Evolutionary conservation across 345 rosid species (phyloP).

Genomic region (Eutrema japonicum): DNA sequence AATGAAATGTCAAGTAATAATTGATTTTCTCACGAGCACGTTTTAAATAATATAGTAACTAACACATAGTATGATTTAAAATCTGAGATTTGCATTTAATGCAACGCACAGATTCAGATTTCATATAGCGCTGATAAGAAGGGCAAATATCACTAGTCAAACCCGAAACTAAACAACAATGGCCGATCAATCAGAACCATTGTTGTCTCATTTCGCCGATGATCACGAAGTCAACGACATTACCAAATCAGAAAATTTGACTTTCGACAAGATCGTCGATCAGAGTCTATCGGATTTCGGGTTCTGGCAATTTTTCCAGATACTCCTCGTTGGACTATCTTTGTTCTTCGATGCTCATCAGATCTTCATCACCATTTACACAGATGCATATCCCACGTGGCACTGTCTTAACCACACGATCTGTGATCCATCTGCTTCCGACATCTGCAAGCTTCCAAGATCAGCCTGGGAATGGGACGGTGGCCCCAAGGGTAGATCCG

Average conservation of each 20-base stretch:
- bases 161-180: constrained; percentile 2
- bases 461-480: constrained; percentile 48
- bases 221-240: not conserved
- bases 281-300: constrained; percentile 45
- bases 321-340: constrained; percentile 58
- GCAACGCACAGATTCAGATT: constrained; percentile 7
- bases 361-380: constrained; percentile 56
- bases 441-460: constrained; percentile 45
- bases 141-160: not conserved
- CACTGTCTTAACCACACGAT: constrained; percentile 46
- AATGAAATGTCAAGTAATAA: too few species aligned
- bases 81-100: constrained; percentile 7
- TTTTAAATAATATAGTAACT: not conserved
- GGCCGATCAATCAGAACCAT: constrained; percentile 39
- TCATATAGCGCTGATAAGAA: constrained; percentile 9
- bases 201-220: constrained; percentile 31
- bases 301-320: constrained; percentile 49
- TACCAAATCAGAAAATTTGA: constrained; percentile 9
- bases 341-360: constrained; percentile 64
- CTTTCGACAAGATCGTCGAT: constrained; percentile 47
- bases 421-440: constrained; percentile 32
- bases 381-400: constrained; percentile 58
- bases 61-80: not conserved
- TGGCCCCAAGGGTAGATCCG: constrained; percentile 36
- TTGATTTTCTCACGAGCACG: too few species aligned